These are phyloP conservation scores for Graphium sp. DNA, from an alignment of 2,329 filamentous ascomycete species.

Conservation along the genomic window DNA sequence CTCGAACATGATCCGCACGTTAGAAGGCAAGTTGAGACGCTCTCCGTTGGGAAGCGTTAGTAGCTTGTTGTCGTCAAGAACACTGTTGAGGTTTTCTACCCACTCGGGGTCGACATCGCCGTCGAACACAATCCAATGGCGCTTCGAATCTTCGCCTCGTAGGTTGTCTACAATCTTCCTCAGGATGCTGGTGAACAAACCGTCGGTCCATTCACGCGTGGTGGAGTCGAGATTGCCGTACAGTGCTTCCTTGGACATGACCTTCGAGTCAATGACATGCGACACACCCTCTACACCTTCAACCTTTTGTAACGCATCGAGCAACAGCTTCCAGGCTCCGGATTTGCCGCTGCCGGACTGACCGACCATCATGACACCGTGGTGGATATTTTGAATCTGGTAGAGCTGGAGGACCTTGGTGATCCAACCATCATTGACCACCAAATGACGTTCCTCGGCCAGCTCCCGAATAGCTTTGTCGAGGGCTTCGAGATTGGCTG, in stretches of 20 bases:
- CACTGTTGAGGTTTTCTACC: slow-evolving; percentile 99
- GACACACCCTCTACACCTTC: slow-evolving; percentile 88
- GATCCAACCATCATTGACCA: slow-evolving; percentile 91
- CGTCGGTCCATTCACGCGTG: slow-evolving; percentile 97
- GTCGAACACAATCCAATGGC: slow-evolving; percentile 99
- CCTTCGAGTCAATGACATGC: slow-evolving; percentile 97
- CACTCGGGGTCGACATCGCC: slow-evolving; percentile 98
- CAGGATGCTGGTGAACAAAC: slow-evolving; percentile 91
- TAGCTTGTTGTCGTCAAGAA: slow-evolving; percentile 96
- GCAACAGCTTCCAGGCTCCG: slow-evolving; percentile 78
- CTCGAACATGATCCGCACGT: slow-evolving; percentile 99
- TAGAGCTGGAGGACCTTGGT: slow-evolving; percentile 93
- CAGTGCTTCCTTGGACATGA: slow-evolving; percentile 97
- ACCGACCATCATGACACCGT: slow-evolving; percentile 99
- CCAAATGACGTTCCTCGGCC: slow-evolving; percentile 70
- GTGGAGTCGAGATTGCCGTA: slow-evolving; percentile 95
- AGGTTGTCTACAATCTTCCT: slow-evolving; percentile 98
- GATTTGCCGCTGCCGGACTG: slow-evolving; percentile 97
- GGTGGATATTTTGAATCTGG: slow-evolving; percentile 94
- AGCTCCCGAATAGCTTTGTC: slow-evolving; percentile 68
- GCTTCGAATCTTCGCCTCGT: slow-evolving; percentile 87
- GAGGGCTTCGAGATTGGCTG: slow-evolving; percentile 67
- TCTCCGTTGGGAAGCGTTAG: slow-evolving; percentile 95
- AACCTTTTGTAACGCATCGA: slow-evolving; percentile 80
- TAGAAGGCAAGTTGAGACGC: slow-evolving; percentile 81